Base-by-base conservation (phyloP, 768 basidiomycete species). In the Boletellus emodensis region DNA sequence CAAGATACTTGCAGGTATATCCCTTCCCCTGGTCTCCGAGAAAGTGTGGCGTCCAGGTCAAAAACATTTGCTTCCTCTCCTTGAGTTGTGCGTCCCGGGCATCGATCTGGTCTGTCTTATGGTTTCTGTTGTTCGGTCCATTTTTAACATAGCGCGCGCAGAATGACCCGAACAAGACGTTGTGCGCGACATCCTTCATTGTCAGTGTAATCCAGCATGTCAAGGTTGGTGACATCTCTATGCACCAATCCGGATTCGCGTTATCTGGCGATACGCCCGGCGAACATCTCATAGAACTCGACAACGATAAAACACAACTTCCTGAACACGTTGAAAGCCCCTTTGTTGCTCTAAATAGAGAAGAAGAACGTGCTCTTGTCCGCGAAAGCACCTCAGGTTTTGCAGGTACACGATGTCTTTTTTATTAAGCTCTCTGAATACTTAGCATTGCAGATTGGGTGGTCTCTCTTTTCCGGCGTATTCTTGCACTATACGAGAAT, bases 81-180 rank as follows among this genome's bases (percentile, higher is more conserved):
- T 98, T 42, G 92, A 95, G 58, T 72, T 96, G 39, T 90, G 86
- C 52, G 72, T 96, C 26, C 94, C 94, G 11, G 94, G 94, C 11
- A 93, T 97, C 51, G 94, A 97, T 71, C 74, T 91, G 49, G 87
- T 89, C 52, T 52, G 83, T 52, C 44, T 4, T 20, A 40, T 50
- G 28, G 15, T 44, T 42, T 13, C 18, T 4, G 14, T 48, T 2
- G 47, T 10, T 32, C 26, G n/a, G 7, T 37, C 35, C 44, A 42
- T 42, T 28, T 18, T 43, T 53, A 38, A 48, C 52, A 22, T 40
- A 20, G 22, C 35, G 38, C 14, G 22, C 43, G 35, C 52, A 90
- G 87, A 91, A 90, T 61, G 88, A 91, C 55, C 87, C 88, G 0
- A 72, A 74, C 49, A 91, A 91, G 72, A 91, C 88, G 9, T 72